These are phyloP conservation scores for Prunus dulcis DNA, from an alignment of 306 rosid species.

Conservation along the genomic window DNA sequence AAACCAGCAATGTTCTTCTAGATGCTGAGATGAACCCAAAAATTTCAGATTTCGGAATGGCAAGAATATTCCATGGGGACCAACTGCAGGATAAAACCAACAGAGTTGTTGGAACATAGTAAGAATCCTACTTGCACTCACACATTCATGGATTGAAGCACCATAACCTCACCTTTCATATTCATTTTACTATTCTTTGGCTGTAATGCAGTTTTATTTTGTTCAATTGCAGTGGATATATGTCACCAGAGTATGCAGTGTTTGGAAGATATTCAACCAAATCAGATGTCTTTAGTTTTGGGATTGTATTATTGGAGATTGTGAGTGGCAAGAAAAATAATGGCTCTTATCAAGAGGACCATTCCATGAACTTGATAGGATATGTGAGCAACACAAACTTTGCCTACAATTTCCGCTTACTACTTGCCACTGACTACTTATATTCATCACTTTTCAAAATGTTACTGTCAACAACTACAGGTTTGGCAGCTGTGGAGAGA, in stretches of 20 bases:
- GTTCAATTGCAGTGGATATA: slow-evolving; percentile 42
- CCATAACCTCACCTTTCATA: not conserved
- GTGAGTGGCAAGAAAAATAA: slow-evolving; percentile 45
- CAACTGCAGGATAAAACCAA: no score
- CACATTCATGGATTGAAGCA: not conserved
- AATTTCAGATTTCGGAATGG: no score
- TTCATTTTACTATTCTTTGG: not conserved
- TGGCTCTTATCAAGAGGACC: slow-evolving; percentile 15
- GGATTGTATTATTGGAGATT: slow-evolving; percentile 53
- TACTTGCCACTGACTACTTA: not conserved
- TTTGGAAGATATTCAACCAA: slow-evolving; percentile 45
- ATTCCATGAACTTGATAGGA: slow-evolving; percentile 40
- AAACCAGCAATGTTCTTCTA: no score
- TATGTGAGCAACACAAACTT: slow-evolving; percentile 35
- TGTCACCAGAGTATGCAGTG: slow-evolving; percentile 64
- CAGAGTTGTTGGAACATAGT: no score
- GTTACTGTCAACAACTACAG: no score
- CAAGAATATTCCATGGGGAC: no score
- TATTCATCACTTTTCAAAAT: no score
- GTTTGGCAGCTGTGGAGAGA: no score
- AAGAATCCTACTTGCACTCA: not conserved
- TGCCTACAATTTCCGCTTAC: not conserved
- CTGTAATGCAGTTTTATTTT: slow-evolving; percentile 12
- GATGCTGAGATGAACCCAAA: no score
- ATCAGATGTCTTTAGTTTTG: slow-evolving; percentile 52